Evolutionary conservation across 208 protist genomes (phyloP).

Genomic region (Lotmaria passim): DNA sequence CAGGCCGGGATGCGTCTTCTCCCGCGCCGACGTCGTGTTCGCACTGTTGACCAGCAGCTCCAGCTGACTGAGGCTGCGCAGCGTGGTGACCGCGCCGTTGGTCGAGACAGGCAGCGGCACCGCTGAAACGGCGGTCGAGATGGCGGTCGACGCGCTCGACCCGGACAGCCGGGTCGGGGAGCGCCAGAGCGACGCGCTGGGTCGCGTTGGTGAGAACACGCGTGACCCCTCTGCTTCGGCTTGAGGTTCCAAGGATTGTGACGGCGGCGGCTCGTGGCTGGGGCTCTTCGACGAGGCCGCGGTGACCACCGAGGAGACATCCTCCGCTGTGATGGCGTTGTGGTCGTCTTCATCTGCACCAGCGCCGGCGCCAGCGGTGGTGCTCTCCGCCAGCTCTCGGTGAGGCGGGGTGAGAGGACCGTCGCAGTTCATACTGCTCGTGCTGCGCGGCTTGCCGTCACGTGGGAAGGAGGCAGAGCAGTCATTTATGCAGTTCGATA

Average conservation of each 20-base stretch:
- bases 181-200: background rate
- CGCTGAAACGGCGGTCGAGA: background rate
- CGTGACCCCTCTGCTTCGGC: background rate
- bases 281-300: slow-evolving; percentile 12
- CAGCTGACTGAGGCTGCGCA: slow-evolving; percentile 48
- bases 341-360: slow-evolving; percentile 20
- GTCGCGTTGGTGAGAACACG: background rate
- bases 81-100: slow-evolving; percentile 46
- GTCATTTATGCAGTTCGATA: slow-evolving; percentile 6
- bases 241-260: no score
- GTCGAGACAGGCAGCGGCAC: slow-evolving; percentile 8
- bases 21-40: slow-evolving; percentile 14
- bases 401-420: background rate
- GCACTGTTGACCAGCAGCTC: slow-evolving; percentile 34
- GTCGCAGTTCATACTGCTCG: no score
- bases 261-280: slow-evolving; percentile 19
- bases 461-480: background rate
- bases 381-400: background rate
- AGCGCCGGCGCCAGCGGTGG: no score
- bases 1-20: slow-evolving; percentile 26
- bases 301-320: slow-evolving; percentile 10
- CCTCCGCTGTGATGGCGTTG: slow-evolving; percentile 10
- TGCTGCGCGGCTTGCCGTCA: no score
- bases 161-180: background rate
- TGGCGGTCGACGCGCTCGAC: background rate